These are phyloP conservation scores for Rhodotorula paludigena DNA, from an alignment of 768 basidiomycete genomes.

Conservation along the genomic window DNA sequence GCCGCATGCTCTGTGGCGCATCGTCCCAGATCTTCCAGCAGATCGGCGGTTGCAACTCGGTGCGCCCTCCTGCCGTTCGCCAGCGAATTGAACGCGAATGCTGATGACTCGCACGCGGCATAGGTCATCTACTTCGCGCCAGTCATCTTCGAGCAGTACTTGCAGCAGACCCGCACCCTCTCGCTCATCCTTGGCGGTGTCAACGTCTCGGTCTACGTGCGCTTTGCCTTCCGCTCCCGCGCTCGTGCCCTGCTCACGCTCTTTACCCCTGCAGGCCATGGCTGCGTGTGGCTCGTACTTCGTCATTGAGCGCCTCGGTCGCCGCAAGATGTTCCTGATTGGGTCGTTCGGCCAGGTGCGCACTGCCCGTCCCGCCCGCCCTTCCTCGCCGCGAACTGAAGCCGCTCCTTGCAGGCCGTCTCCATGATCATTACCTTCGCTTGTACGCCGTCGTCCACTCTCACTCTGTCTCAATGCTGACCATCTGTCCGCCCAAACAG, in stretches of 20 bases:
- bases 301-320: slow-evolving; percentile 51
- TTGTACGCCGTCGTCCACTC: too few species aligned
- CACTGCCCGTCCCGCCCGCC: too few species aligned
- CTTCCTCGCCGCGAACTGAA: too few species aligned
- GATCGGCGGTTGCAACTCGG: slow-evolving; percentile 62
- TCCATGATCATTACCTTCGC: slow-evolving; percentile 45
- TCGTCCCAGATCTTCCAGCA: slow-evolving; percentile 65
- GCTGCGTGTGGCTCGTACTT: slow-evolving; percentile 43
- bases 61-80: background rate
- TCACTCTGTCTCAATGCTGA: too few species aligned
- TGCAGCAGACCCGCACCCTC: slow-evolving; percentile 45
- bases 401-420: too few species aligned
- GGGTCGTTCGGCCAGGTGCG: slow-evolving; percentile 43
- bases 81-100: too few species aligned
- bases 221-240: too few species aligned
- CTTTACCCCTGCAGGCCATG: too few species aligned
- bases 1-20: slow-evolving; percentile 57
- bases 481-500: too few species aligned
- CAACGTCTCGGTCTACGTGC: slow-evolving; percentile 48
- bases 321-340: slow-evolving; percentile 51
- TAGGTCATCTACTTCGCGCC: slow-evolving; percentile 56
- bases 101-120: too few species aligned
- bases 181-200: slow-evolving; percentile 50
- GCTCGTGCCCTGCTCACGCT: too few species aligned
- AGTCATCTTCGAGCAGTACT: slow-evolving; percentile 49